Evolutionary conservation across 495 filamentous ascomycete genomes (phyloP), one percentile per base, ranked within the genome.

Genomic region (Aspergillus asperescens): DNA sequence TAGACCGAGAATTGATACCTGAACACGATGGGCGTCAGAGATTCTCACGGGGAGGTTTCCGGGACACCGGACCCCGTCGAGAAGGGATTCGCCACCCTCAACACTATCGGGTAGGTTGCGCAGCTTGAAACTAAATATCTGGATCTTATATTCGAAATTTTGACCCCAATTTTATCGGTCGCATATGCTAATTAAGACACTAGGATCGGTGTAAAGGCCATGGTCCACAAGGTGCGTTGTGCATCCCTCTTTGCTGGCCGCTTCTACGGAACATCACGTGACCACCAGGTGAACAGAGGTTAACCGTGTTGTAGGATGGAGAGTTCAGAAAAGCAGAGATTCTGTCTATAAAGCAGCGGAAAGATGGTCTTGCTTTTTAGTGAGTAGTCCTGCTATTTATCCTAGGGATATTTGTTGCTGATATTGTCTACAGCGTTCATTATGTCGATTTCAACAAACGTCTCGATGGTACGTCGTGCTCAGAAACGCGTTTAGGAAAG

Each of bases 381-480:
- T 80, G 72, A 46, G 73, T 64, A 32, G 6, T n/a, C 6, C 23
- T 38, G 13, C 4, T 9, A 0, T 20, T 29, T 3, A 15, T 25
- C 12, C 5, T 7, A 27, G n/a, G 7, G n/a, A 48, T 16, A 8
- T 7, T 45, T 6, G 37, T n/a, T 52, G 48, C 63, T 72, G 48
- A 68, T 40, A 27, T n/a, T 37, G 19, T 24, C 16, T 58, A 25
- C 47, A 83, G 80, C 64, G 92, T 95, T 59, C 95, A 98, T 67
- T 98, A 97, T 69, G 89, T 96, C 52, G 94, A 96, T 57, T 98
- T 96, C 81, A 98, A 98, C 74, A 98, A 98, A 64, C 93, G 93
- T 74, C 80, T 98, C 15, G 93, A 98, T 69, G 80, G 77, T 80
- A 64, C 43, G 60, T 54, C 10, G 20, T 32, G 18, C 15, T 15